Percentiles rank a stretch among this genome's conserved stretches.
Evolutionary conservation across 352 stramenopile genomes (phyloP).

Genomic region (Phytophthora foliorum): DNA sequence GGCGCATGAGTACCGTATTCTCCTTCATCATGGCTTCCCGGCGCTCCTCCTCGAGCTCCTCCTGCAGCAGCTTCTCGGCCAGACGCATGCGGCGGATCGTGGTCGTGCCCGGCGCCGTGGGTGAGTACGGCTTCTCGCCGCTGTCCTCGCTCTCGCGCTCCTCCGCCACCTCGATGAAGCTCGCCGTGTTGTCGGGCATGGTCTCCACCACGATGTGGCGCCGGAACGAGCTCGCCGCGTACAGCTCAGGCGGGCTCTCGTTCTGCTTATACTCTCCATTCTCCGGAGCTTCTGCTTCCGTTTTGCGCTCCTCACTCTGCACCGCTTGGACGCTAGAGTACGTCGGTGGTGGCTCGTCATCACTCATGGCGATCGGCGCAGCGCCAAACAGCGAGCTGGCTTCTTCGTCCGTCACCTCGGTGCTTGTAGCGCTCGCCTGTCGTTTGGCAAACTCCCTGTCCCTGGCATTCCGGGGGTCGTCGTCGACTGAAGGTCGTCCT

Average conservation of each 20-base stretch:
- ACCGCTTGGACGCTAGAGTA: conserved; percentile 29
- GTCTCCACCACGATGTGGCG: conserved; percentile 74
- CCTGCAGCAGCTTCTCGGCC: conserved; percentile 63
- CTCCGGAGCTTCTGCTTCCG: conserved; percentile 20
- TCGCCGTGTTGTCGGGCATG: conserved; percentile 61
- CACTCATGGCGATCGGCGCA: conserved; percentile 12
- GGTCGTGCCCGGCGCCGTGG: conserved; percentile 60
- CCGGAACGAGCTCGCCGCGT: conserved; percentile 57
- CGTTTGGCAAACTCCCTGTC: conserved; percentile 45
- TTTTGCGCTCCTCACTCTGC: conserved; percentile 29
- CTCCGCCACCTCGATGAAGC: conserved; percentile 73
- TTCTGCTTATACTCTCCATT: conserved; percentile 35
- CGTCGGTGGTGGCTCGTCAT: conserved; percentile 24
- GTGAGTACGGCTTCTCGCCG: conserved; percentile 69
- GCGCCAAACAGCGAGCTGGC: conserved; percentile 40
- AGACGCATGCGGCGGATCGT: conserved; percentile 81
- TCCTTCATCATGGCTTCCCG: conserved; percentile 64
- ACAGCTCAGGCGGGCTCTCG: conserved; percentile 39
- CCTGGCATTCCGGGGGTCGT: conserved; percentile 37
- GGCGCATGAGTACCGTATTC: conserved; percentile 48
- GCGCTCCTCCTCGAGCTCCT: conserved; percentile 71
- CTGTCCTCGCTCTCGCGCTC: conserved; percentile 44
- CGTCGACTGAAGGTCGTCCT: conserved; percentile 23
- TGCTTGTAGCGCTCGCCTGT: conserved; percentile 30
- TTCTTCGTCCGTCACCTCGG: conserved; percentile 36